Conservation (phyloP, 2,329 filamentous ascomycete species). For the Pezicula carpinea region DNA sequence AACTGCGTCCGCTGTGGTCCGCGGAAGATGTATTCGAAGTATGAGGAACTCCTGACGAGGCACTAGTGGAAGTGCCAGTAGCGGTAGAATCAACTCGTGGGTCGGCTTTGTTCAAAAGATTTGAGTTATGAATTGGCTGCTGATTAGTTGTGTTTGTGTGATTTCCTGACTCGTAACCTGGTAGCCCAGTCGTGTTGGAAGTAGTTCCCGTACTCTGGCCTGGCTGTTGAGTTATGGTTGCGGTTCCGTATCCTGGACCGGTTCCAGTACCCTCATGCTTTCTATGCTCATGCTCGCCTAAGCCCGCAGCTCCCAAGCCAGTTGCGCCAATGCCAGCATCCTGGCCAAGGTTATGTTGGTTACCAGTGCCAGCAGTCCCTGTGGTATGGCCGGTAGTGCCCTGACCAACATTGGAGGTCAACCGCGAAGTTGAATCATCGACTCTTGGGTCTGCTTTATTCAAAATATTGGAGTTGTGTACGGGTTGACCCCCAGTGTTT, state of each 20-base stretch:
- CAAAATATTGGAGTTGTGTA: slow-evolving; percentile 40
- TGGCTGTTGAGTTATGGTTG: not conserved
- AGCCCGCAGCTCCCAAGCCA: too few species aligned
- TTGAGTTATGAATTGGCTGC: slow-evolving; percentile 24
- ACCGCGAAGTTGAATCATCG: slow-evolving; percentile 36
- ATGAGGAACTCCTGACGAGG: not conserved
- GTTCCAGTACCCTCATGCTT: too few species aligned
- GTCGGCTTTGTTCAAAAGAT: slow-evolving; percentile 40
- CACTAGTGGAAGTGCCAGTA: slow-evolving; percentile 27
- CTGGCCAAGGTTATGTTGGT: too few species aligned
- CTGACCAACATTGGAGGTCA: not conserved
- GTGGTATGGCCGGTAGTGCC: slow-evolving; percentile 16
- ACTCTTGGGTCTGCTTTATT: slow-evolving; percentile 50
- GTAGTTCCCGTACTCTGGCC: not conserved
- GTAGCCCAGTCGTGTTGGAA: not conserved
- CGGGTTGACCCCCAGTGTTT: slow-evolving; percentile 37
- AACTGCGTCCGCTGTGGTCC: slow-evolving; percentile 11
- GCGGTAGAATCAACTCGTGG: slow-evolving; percentile 46
- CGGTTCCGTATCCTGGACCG: too few species aligned
- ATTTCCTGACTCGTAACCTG: slow-evolving; percentile 1
- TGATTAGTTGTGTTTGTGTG: slow-evolving; percentile 19
- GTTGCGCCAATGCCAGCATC: too few species aligned
- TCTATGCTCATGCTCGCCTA: too few species aligned
- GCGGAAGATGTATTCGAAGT: slow-evolving; percentile 2
- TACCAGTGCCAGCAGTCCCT: not conserved